These are phyloP conservation scores for Kuraishia borneana DNA, from an alignment of 805 yeast species.

Conservation along the genomic window DNA sequence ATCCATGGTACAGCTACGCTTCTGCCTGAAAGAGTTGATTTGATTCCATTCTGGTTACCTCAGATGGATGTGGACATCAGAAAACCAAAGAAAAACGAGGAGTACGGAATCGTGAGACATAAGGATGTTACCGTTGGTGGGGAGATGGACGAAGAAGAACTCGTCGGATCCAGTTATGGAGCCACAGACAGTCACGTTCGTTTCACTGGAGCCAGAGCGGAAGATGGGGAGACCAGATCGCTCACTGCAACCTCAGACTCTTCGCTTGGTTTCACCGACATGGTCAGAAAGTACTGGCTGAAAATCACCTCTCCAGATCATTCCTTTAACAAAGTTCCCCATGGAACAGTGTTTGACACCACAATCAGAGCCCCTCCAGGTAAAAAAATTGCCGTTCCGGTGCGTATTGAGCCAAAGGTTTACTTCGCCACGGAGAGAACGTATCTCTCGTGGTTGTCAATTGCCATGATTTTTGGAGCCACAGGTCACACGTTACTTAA, in stretches of 20 bases:
- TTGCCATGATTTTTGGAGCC: conserved; percentile 78
- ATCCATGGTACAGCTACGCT: conserved; percentile 95
- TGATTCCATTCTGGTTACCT: conserved; percentile 95
- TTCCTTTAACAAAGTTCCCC: conserved; percentile 49
- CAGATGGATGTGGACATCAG: conserved; percentile 95
- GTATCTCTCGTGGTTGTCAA: conserved; percentile 85
- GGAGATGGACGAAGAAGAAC: conserved; percentile 61
- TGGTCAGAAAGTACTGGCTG: conserved; percentile 7
- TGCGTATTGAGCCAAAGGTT: conserved; percentile 97
- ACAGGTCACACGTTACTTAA: conserved; percentile 80
- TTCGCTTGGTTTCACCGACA: conserved; percentile 4
- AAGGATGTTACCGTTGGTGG: conserved; percentile 30
- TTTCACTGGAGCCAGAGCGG: conserved; percentile 2
- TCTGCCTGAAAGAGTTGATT: conserved; percentile 68
- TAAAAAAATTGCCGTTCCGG: conserved; percentile 82
- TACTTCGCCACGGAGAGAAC: conserved; percentile 98
- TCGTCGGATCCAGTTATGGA: conserved; percentile 31
- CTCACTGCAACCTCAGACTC: conserved; percentile 25
- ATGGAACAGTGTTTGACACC: conserved; percentile 52
- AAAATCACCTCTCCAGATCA: conserved; percentile 21
- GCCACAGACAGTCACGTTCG: conserved; percentile 2
- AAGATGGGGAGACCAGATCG: conserved; percentile 26
- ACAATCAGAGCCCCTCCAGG: conserved; percentile 73
- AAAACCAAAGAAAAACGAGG: conserved; percentile 60
- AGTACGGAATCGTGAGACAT: conserved; percentile 51